Conservation (phyloP, 345 rosid genomes). For the Syzygium aqueum region DNA sequence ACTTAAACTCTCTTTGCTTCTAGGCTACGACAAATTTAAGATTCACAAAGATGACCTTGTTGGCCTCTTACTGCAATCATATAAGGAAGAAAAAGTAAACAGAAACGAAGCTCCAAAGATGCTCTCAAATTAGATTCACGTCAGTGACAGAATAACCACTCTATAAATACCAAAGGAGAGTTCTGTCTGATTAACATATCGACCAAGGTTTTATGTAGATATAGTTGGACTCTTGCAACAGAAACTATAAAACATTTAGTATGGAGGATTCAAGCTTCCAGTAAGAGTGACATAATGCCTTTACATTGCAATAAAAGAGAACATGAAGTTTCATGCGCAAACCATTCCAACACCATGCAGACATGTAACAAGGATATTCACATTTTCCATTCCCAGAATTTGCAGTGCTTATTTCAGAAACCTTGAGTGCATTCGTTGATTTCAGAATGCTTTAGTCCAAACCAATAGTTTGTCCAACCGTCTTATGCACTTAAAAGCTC, state of each 20-base stretch:
- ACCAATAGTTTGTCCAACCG: not conserved
- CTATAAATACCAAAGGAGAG: not conserved
- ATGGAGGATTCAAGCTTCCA: not conserved
- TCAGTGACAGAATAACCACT: not conserved
- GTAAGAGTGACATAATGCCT: not conserved
- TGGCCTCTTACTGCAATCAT: not conserved
- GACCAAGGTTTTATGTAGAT: not conserved
- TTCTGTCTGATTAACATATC: not conserved
- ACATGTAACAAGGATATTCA: not conserved
- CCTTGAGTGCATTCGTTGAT: not conserved
- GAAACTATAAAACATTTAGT: not conserved
- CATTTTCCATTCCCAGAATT: not conserved
- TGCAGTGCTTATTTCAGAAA: not conserved
- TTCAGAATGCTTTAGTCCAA: not conserved
- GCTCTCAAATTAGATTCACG: not conserved
- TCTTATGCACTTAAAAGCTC: not conserved
- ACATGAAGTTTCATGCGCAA: not conserved
- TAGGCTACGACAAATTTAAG: not conserved
- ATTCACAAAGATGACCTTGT: not conserved
- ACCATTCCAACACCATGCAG: not conserved
- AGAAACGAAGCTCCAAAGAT: not conserved
- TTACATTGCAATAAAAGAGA: not conserved
- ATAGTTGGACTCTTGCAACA: not conserved
- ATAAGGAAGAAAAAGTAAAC: not conserved
- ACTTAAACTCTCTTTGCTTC: not conserved